Conservation (phyloP, 352 stramenopile species). For the Blastocystis sp. region DNA sequence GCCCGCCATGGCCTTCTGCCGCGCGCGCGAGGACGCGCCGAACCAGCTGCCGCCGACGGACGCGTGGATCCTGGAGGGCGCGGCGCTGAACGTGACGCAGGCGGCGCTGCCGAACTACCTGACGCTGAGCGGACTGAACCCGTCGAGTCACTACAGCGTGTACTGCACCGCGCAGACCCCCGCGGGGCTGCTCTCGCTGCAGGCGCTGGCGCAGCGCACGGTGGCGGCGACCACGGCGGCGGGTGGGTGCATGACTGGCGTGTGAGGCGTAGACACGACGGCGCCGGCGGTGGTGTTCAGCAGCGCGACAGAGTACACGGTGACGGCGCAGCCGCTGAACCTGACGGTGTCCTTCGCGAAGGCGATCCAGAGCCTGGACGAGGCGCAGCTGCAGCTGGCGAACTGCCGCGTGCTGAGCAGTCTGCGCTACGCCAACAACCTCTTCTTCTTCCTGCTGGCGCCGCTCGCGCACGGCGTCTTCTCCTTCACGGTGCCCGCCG, state of each 20-base stretch:
- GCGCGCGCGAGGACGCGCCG: background rate
- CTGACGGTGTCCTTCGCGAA: conserved; percentile 38
- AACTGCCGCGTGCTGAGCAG: conserved; percentile 48
- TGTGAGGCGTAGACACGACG: background rate
- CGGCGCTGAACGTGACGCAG: background rate
- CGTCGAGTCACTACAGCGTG: background rate
- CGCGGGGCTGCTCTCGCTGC: background rate
- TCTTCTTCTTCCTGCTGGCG: conserved; percentile 8
- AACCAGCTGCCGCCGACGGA: conserved; percentile 43
- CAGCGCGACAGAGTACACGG: background rate
- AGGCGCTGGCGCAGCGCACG: conserved; percentile 19
- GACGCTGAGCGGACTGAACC: background rate
- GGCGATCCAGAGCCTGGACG: conserved; percentile 19
- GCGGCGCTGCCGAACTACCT: conserved; percentile 33
- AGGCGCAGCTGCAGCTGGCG: background rate
- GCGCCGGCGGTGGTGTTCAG: conserved; percentile 23
- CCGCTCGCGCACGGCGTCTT: conserved; percentile 12
- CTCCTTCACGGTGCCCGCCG: conserved; percentile 47
- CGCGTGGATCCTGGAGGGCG: conserved; percentile 26
- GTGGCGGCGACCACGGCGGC: background rate
- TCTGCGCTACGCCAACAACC: conserved; percentile 10
- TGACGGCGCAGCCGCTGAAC: conserved; percentile 6
- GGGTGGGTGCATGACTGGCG: background rate
- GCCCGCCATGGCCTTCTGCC: background rate
- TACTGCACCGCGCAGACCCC: background rate